Base-by-base conservation (phyloP, 345 rosid species). In the Microthlaspi erraticum region DNA sequence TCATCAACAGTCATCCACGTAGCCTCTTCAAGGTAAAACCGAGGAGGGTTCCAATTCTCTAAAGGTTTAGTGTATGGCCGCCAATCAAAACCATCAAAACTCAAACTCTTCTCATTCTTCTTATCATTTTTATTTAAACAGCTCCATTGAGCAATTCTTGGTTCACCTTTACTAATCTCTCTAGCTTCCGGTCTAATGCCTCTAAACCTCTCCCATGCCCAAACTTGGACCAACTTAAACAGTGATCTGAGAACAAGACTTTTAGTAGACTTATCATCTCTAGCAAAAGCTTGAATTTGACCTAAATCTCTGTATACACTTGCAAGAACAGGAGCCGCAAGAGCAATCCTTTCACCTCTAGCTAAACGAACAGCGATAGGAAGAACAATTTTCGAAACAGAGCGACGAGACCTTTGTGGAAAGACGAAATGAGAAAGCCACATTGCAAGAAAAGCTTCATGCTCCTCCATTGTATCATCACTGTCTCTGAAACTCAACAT, bases 201-300 rank as follows among this genome's bases (percentile, higher is more conserved):
- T 2, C 1, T 55, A 44, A 82, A 81, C 36, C 88, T 82, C 72
- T 82, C 86, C 84, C 86, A 85, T 7, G 59, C 43, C 88, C 56
- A 77, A 17, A 82, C 52, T 75, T 81, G 83, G 10, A 85, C 76
- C 26, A 82, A 65, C 52, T 72, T 80, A 57, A 83, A 63, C n/a
- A 80, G 70, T 4, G 81, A 77, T 38, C 63, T 36, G 5, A 83
- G 9, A 6, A 18, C 17, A 10, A 79, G 44, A 10, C 26, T 43
- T 13, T 6, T 44, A 62, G 17, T 17, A 48, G 33, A 52, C 14
- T 29, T 14, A 0, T 31, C 16, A 12, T 26, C 26, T 39, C 32
- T 33, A 36, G 20, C 38, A 8, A 50, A 37, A 20, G 45, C 14
- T 29, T 34, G 45, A 17, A 53, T 56, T 36, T 73, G 19, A 57